A percentile compares a stretch with the other conserved stretches of the same genome.
Conservation (phyloP, 2,329 filamentous ascomycete genomes). For the Fusarium buharicum region DNA sequence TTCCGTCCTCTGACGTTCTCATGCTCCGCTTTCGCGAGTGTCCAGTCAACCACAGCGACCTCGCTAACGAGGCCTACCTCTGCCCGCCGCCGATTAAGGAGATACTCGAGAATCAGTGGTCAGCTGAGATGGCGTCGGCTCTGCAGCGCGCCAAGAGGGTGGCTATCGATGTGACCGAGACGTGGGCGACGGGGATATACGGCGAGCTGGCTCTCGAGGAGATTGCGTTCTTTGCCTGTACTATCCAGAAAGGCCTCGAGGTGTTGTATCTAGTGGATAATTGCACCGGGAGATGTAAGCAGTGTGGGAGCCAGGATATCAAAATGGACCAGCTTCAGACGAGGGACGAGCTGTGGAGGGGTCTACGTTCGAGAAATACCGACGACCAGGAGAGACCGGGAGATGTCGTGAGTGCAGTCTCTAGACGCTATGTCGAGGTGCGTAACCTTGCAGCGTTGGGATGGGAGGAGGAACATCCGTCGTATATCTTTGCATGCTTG, state of each 20-base stretch:
- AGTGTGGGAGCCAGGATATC: constrained; percentile 28
- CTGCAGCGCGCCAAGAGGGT: constrained; percentile 41
- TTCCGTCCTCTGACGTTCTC: constrained; percentile 45
- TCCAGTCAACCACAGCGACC: constrained; percentile 15
- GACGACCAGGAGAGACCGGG: constrained; percentile 30
- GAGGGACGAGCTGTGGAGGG: constrained; percentile 38
- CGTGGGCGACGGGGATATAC: constrained; percentile 37
- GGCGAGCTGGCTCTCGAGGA: constrained; percentile 43
- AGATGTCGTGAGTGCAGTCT: constrained; percentile 47
- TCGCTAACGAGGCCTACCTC: constrained; percentile 26
- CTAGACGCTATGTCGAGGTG: constrained; percentile 48
- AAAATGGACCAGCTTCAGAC: constrained; percentile 28
- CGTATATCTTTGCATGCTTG: constrained; percentile 47
- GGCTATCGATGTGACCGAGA: constrained; percentile 47
- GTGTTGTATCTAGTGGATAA: constrained; percentile 49
- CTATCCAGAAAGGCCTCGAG: constrained; percentile 45
- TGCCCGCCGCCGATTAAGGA: constrained; percentile 41
- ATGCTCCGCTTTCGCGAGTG: constrained; percentile 45
- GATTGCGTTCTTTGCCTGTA: constrained; percentile 45
- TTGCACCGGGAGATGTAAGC: constrained; percentile 41
- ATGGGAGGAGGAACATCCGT: constrained; percentile 47
- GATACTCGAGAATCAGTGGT: constrained; percentile 45
- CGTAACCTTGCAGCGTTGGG: constrained; percentile 47
- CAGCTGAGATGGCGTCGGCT: constrained; percentile 42
- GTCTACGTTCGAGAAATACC: constrained; percentile 30